Base-by-base conservation (phyloP, 441 rosid genomes). In the Dalechampia spathulata region DNA sequence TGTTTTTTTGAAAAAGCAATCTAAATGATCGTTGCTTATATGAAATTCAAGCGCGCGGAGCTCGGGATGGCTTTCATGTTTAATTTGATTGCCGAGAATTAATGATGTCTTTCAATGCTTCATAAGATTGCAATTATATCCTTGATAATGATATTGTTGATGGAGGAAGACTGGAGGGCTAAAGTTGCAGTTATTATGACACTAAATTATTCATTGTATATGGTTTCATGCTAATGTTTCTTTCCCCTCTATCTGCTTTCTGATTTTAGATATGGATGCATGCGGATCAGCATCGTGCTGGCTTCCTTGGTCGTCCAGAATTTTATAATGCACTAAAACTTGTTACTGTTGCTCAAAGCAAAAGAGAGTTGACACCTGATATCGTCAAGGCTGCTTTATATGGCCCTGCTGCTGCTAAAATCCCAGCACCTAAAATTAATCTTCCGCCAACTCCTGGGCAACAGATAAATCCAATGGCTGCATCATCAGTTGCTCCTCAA, bases 301-400 rank as follows among this genome's bases (percentile, higher is more conserved):
- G 95, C 50, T 83, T 74, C 75, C 95, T 91, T 65, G 90, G 83
- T 52, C 88, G 83, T 57, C 79, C 79, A 36, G 96, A 91, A 69
- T 91, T 91, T 72, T 79, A 52, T 63, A 86, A 87, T 65, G 86
- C 90, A 70, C 87, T 91, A 66, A 91, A 72, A 68, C 95, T 91
- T 74, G 95, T 83, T 17, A 91, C 98, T 14, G 98, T 91, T 52
- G 96, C 93, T 45, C 98, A 91, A 73, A 91, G 93, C 70, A 88
- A 85, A 82, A 78, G 96, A 52, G 96, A 87, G 23, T 60, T 91
- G 70, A 87, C 98, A 4, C 90, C 95, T 15, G 98, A 91, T 22
- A 87, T 91, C 63, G 96, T 87, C 54, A 91, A 91, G 62, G 96
- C 96, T 30, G 98, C 98, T 57, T 67, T 90, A 16, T 82, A 79